Evolutionary conservation across 257 asterid genomes (phyloP), one percentile per base, ranked within the genome.

Genomic region (Vinca minor): DNA sequence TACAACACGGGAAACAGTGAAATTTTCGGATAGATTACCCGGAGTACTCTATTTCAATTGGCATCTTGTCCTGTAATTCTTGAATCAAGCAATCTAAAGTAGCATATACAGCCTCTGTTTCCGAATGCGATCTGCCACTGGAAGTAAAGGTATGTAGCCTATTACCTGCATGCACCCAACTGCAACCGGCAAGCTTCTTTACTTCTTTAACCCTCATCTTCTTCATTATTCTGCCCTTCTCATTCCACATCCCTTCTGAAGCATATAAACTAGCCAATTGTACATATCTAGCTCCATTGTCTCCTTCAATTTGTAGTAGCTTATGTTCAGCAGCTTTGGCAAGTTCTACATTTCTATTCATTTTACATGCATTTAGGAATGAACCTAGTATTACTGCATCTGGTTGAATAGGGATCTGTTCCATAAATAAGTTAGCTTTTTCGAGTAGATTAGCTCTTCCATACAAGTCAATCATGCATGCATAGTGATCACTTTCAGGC

Each of bases 381-480:
- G 96, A 72, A 9, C 98, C 87, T 65, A 89, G 32, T 49, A 87
- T 71, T 49, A 81, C 68, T 9, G 89, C 64, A 77, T 89, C 95
- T 1, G 81, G 81, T 77, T 87, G 80, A 4, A 84, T 2, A 4
- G 96, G 91, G 81, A 89, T 81, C 64, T 63, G 69, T 39, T 76
- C 84, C 83, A 89, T 79, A 74, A 92, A 77, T 4, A 55, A 64
- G 17, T 73, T 71, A 2, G 95, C 96, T 77, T 92, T 89, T 15
- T 82, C 85, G 17, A 92, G 81, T 41, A 79, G 82, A 62, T 89
- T 83, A 12, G 96, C 86, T 83, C 96, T 77, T 63, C 95, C 96
- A 47, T 89, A 92, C 76, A 92, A 78, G 71, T 92, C 98, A 23
- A 92, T 85, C 98, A 92, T 89, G 63, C 98, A 86, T 0, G 98